Evolutionary conservation across 306 rosid species (phyloP).

Genomic region (Medicago lupulina): DNA sequence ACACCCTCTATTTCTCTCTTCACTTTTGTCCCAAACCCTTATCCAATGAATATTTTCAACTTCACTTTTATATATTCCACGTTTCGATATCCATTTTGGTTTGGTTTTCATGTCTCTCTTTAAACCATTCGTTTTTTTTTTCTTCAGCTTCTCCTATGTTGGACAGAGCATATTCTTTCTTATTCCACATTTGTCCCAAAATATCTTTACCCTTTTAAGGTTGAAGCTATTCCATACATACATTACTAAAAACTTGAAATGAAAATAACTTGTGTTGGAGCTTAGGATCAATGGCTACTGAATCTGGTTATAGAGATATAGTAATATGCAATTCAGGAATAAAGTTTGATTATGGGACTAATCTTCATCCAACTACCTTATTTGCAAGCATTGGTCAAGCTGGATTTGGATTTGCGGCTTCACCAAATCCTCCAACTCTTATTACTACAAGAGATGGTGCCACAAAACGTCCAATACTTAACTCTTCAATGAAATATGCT

Average conservation of each 20-base stretch:
- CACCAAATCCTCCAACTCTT: conserved; percentile 42
- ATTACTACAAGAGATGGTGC: conserved; percentile 6
- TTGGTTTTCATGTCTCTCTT: background rate
- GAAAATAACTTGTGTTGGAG: conserved; percentile 16
- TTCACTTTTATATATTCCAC: too few species aligned
- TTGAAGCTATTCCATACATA: conserved; percentile 23
- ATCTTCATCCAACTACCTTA: conserved; percentile 37
- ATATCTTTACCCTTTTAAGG: conserved; percentile 12
- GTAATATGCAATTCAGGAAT: conserved; percentile 53
- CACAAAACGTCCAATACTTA: conserved; percentile 9
- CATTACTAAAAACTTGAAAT: background rate
- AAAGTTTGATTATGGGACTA: conserved; percentile 32
- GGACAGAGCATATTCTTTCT: conserved; percentile 12
- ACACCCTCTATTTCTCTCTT: background rate
- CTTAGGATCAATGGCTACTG: conserved; percentile 44
- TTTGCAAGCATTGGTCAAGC: conserved; percentile 47
- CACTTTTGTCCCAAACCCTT: too few species aligned
- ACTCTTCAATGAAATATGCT: conserved; percentile 39
- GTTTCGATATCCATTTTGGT: too few species aligned
- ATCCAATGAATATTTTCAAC: background rate
- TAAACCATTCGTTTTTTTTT: background rate
- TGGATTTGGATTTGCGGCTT: conserved; percentile 37
- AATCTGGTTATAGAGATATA: conserved; percentile 35
- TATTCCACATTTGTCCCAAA: conserved; percentile 14
- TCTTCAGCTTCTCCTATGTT: background rate